Evolutionary conservation across 2,329 filamentous ascomycete genomes (phyloP).

Genomic region (Phialophora macrospora): DNA sequence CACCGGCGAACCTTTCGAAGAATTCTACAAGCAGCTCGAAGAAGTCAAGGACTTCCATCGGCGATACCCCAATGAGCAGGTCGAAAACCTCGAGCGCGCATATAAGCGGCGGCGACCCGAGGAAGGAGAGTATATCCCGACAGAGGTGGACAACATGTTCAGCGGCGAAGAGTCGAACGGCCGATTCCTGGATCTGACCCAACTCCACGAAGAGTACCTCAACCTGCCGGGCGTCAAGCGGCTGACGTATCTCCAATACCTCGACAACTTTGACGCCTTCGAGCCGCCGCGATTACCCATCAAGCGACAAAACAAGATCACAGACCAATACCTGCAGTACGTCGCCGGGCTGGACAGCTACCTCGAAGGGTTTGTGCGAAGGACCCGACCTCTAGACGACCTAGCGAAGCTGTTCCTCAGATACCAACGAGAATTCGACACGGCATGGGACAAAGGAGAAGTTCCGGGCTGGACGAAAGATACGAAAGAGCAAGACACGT

Average conservation of each 20-base stretch:
- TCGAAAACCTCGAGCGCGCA: constrained; percentile 91
- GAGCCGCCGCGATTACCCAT: constrained; percentile 72
- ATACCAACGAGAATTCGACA: constrained; percentile 84
- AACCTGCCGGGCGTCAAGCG: constrained; percentile 88
- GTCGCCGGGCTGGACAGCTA: constrained; percentile 79
- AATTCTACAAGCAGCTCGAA: constrained; percentile 84
- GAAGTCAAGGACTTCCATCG: constrained; percentile 86
- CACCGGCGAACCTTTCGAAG: constrained; percentile 82
- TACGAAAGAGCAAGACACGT: constrained; percentile 40
- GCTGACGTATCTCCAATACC: constrained; percentile 87
- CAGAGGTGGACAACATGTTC: constrained; percentile 86
- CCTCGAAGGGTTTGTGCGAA: constrained; percentile 83
- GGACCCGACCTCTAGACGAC: constrained; percentile 84
- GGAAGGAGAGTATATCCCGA: constrained; percentile 66
- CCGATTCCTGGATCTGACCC: constrained; percentile 86
- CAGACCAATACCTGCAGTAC: constrained; percentile 90
- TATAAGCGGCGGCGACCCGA: constrained; percentile 75
- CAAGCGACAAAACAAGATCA: constrained; percentile 82
- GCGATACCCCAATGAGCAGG: constrained; percentile 89
- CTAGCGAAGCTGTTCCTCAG: constrained; percentile 74
- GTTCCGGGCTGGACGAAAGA: constrained; percentile 78
- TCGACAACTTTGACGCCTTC: constrained; percentile 89
- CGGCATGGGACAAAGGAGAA: constrained; percentile 78
- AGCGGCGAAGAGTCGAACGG: constrained; percentile 94
- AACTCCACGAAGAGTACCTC: constrained; percentile 82